These are phyloP conservation scores for Solanum chmielewskii DNA, from an alignment of 257 asterid genomes.

Conservation along the genomic window DNA sequence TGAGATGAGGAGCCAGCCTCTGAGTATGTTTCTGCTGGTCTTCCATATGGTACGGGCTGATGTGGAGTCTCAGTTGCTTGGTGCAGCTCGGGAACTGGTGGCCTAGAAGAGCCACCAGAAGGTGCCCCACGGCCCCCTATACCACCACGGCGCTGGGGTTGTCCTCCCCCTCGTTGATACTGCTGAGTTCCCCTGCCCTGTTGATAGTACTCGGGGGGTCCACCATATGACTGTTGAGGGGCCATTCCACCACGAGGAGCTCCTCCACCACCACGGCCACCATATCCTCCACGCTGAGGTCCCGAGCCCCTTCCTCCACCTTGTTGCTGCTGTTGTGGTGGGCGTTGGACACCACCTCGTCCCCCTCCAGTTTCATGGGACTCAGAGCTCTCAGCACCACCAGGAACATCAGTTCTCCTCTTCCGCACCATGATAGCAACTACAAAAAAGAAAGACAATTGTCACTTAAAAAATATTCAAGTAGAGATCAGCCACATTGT, in stretches of 20 bases:
- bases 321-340: conserved; percentile 19
- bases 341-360: conserved; percentile 46
- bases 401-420: conserved; percentile 57
- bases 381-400: conserved; percentile 55
- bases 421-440: conserved; percentile 68
- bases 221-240: conserved; percentile 10
- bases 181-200: conserved; percentile 21
- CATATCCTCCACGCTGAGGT: conserved; percentile 20
- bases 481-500: background rate
- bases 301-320: conserved; percentile 32
- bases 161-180: conserved; percentile 43
- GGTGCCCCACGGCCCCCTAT: conserved; percentile 54
- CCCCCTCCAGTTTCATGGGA: conserved; percentile 39
- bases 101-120: conserved; percentile 59
- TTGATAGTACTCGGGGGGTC: conserved; percentile 25
- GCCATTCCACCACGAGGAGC: conserved; percentile 9
- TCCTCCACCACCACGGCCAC: conserved; percentile 10
- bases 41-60: conserved; percentile 32
- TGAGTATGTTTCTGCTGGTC: conserved; percentile 23
- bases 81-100: conserved; percentile 89
- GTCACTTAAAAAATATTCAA: background rate
- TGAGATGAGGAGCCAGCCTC: conserved; percentile 54
- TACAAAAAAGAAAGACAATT: conserved; percentile 5
- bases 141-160: conserved; percentile 46
- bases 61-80: conserved; percentile 63